Conservation (phyloP, 805 yeast genomes). For the Hanseniaspora opuntiae region DNA sequence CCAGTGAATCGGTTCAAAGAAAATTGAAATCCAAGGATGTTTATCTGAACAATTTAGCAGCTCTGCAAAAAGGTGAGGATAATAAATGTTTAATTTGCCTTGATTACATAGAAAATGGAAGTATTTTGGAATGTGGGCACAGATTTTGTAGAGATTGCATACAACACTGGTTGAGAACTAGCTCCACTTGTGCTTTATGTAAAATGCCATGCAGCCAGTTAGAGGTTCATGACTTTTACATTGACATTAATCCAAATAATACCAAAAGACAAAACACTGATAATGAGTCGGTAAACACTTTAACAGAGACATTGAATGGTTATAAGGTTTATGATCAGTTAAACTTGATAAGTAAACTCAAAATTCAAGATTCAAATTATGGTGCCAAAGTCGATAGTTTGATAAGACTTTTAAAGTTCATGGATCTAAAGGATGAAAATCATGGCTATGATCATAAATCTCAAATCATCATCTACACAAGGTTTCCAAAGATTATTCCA, state of each 20-base stretch:
- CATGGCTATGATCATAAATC: constrained; percentile 26
- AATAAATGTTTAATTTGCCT: constrained; percentile 67
- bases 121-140: constrained; percentile 84
- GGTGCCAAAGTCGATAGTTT: constrained; percentile 84
- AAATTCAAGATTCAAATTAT: constrained; percentile 33
- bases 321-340: background rate
- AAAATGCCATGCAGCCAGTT: constrained; percentile 31
- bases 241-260: constrained; percentile 19
- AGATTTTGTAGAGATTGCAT: constrained; percentile 76
- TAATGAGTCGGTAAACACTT: background rate
- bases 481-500: constrained; percentile 46
- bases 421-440: constrained; percentile 37
- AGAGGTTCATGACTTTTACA: constrained; percentile 60
- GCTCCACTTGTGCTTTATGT: constrained; percentile 68
- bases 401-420: constrained; percentile 53
- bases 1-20: constrained; percentile 19
- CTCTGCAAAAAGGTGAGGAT: constrained; percentile 21
- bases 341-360: constrained; percentile 15
- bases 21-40: constrained; percentile 31
- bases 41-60: constrained; percentile 35
- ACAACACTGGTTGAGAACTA: constrained; percentile 51
- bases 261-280: background rate
- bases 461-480: constrained; percentile 81
- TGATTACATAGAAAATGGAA: constrained; percentile 54
- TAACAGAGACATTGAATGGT: background rate